Evolutionary conservation across 2,329 filamentous ascomycete species (phyloP).

Genomic region (Fusarium veterinarium): DNA sequence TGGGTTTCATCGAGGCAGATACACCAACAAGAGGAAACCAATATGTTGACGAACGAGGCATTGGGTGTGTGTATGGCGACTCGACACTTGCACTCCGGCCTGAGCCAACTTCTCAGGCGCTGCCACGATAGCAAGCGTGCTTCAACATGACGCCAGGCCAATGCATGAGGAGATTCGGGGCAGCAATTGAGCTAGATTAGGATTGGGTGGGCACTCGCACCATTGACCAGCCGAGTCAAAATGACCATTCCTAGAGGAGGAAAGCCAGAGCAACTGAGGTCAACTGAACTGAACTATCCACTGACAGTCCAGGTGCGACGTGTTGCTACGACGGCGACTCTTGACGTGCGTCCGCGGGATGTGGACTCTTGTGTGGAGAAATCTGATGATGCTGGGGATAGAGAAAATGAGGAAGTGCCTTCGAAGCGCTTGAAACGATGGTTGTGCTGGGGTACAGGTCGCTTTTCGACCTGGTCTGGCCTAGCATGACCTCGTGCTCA

Average conservation of each 20-base stretch:
- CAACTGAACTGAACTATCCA: constrained; percentile 30
- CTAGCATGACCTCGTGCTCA: constrained; percentile 22
- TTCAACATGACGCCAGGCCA: constrained; percentile 45
- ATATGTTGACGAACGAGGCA: constrained; percentile 19
- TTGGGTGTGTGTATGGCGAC: constrained; percentile 38
- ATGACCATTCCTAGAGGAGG: constrained; percentile 22
- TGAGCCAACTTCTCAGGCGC: constrained; percentile 47
- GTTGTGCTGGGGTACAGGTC: constrained; percentile 39
- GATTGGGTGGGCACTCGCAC: constrained; percentile 48
- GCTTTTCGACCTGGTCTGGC: constrained; percentile 17
- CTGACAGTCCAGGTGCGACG: constrained; percentile 41
- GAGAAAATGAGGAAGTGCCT: constrained; percentile 20
- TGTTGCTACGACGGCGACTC: constrained; percentile 42
- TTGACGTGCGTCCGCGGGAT: constrained; percentile 40
- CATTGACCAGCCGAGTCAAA: constrained; percentile 17
- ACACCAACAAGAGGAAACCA: constrained; percentile 26
- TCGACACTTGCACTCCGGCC: constrained; percentile 22
- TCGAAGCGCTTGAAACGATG: constrained; percentile 26
- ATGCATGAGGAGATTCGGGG: constrained; percentile 39
- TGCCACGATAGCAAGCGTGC: constrained; percentile 55
- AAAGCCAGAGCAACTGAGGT: constrained; percentile 2
- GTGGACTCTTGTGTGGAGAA: constrained; percentile 41
- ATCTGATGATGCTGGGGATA: constrained; percentile 37
- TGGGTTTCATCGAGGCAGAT: constrained; percentile 32
- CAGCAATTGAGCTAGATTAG: constrained; percentile 43